Evolutionary conservation across 345 rosid genomes (phyloP).

Genomic region (Eutrema yunnanense): DNA sequence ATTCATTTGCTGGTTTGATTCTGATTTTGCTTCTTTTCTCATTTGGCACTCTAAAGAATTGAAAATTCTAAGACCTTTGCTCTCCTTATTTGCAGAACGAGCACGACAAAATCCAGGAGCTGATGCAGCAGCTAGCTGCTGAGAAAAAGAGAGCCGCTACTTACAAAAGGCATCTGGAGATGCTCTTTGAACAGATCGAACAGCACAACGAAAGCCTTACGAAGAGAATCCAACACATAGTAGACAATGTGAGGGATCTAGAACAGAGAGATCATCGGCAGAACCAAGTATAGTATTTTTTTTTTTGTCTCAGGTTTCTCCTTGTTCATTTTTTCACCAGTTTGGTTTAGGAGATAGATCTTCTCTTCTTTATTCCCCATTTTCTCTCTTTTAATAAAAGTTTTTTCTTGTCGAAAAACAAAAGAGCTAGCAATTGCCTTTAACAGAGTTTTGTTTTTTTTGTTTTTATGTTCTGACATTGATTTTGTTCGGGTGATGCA

Average conservation of each 20-base stretch:
- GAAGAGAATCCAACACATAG: constrained; percentile 78
- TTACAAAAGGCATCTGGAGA: constrained; percentile 86
- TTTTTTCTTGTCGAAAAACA: not conserved
- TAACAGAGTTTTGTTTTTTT: not conserved
- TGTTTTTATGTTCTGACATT: constrained; percentile 8
- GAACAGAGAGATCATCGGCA: constrained; percentile 56
- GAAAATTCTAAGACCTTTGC: not conserved
- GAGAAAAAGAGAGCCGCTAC: constrained; percentile 91
- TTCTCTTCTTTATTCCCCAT: not conserved
- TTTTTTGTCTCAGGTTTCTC: constrained; percentile 7
- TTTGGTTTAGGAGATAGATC: constrained; percentile 24
- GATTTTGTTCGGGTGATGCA: not conserved
- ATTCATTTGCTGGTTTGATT: constrained; percentile 11
- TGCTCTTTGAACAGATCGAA: constrained; percentile 86
- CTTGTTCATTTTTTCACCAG: constrained; percentile 6
- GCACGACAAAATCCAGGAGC: constrained; percentile 82
- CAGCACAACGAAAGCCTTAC: constrained; percentile 77
- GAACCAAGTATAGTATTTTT: constrained; percentile 39
- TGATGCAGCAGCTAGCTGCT: constrained; percentile 81
- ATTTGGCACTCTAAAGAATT: not conserved
- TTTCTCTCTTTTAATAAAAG: constrained; percentile 3
- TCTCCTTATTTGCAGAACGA: constrained; percentile 57
- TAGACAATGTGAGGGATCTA: constrained; percentile 62
- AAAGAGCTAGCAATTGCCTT: constrained; percentile 10
- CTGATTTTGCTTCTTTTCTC: not conserved